Evolutionary conservation across 2,329 filamentous ascomycete genomes (phyloP), one percentile per base, ranked within the genome.

Genomic region (Aspergillus arachidicola): DNA sequence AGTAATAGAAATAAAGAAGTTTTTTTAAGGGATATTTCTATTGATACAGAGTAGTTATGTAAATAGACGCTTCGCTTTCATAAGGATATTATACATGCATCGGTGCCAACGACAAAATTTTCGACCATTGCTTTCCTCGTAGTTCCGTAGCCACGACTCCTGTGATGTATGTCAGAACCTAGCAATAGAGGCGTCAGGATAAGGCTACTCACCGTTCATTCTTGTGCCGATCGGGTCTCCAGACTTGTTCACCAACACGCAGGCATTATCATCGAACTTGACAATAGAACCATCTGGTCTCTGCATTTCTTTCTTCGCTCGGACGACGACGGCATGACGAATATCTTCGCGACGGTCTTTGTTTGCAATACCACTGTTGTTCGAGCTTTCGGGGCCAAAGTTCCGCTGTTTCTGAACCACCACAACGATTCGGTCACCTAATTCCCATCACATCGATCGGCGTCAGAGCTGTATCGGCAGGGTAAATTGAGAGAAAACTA

Each of bases 311-410:
- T 98, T 96, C 73, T 84, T 88, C 43, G 94, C 97, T 67, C 95
- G 91, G 63, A 99, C 96, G 30, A 99, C 89, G 51, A 99, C 93
- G 23, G 95, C 95, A 80, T 99, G 95, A 68, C 94, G 89, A 71
- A 99, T 96, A 80, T 99, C 95, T 71, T 95, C 95, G 77, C 95
- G 89, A 79, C 94, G 93, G 74, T 99, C 95, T 81, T 97, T 98
- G 85, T 94, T 94, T 62, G 91, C 90, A 68, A 89, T 90, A 60
- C 92, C 88, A 79, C 89, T 88, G 72, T 88, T 88, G 70, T 88
- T 90, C 60, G 90, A 87, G 64, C 88, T 88, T 71, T 92, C 91
- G 55, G 88, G 83, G 59, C 87, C 88, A 74, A 91, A 90, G 73
- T 86, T 87, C 71, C 94, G 90, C 80, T 98, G 94, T 79, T 98